Base-by-base conservation (phyloP, 179 eudicot genomes). In the Beta corolliflora region DNA sequence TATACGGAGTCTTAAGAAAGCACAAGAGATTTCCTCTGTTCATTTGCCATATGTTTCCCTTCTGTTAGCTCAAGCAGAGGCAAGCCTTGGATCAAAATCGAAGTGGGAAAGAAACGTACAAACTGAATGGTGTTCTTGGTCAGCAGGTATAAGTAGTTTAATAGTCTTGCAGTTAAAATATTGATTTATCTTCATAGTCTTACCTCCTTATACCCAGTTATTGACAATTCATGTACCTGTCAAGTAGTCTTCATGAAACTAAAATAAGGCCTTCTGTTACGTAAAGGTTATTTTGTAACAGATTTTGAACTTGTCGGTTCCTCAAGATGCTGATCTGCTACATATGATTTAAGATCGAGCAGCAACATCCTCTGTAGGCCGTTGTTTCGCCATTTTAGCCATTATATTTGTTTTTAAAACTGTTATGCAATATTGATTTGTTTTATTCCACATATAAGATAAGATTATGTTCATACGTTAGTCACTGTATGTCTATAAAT, bases 41-140 rank as follows among this genome's bases (percentile, higher is more conserved):
- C 84, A 85, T 56, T 87, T 96, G 82, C 99, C 99, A 44, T 81
- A 84, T 78, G 88, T 88, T 81, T 91, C 91, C 61, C 75, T 91
- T 67, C 80, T 96, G 83, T 89, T 96, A 79, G 99, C 93, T 78
- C 99, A 94, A 89, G 98, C 96, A 58, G 99, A 96, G 91, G 99
- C 87, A 79, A 96, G 98, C 88, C 88, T 91, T 29, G 98, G 97
- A 84, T 91, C 92, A 21, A 91, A 88, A 80, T 77, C 46, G 9
- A 91, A 90, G 78, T 96, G 99, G 99, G 93, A 90, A 82, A 86
- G 73, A 52, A 89, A 84, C 83, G 88, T 94, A 78, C 84, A 80
- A 50, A 86, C 85, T 82, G 99, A 96, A 90, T 94, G 92, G 94
- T 85, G 84, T 82, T 87, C 94, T 63, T 96, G 99, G 99, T 90